Evolutionary conservation across 208 protist genomes (phyloP).

Genomic region (Trypanosoma brucei): DNA sequence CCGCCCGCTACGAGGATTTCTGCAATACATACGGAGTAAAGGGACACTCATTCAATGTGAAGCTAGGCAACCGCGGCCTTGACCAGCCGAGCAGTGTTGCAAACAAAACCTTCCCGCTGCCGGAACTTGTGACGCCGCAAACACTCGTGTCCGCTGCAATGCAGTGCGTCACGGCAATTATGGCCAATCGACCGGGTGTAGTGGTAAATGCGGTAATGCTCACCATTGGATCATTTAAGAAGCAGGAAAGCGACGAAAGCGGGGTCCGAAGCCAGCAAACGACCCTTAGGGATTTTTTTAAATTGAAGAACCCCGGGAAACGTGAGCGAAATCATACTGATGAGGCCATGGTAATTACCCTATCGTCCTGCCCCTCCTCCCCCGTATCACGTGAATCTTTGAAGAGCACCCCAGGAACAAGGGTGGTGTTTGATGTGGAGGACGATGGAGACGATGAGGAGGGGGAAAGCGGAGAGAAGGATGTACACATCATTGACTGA

Average conservation of each 20-base stretch:
- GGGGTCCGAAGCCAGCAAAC: conserved; percentile 9
- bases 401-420: not conserved
- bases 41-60: conserved; percentile 45
- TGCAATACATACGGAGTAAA: conserved; percentile 25
- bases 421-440: not conserved
- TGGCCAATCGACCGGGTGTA: not conserved
- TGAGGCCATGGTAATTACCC: conserved; percentile 9
- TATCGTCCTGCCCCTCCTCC: conserved; percentile 10
- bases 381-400: not conserved
- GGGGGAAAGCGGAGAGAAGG: not conserved
- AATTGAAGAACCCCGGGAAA: conserved; percentile 6
- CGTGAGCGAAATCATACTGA: conserved; percentile 11
- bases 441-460: too few relatives aligned
- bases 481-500: conserved; percentile 18
- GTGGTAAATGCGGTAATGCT: conserved; percentile 18
- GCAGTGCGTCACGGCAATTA: conserved; percentile 6
- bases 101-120: conserved; percentile 34
- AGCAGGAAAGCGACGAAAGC: not conserved
- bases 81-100: conserved; percentile 24
- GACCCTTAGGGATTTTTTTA: conserved; percentile 22
- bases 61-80: conserved; percentile 39
- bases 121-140: conserved; percentile 29
- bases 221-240: conserved; percentile 26
- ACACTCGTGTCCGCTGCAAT: conserved; percentile 13
- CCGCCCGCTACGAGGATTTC: conserved; percentile 48